Base-by-base conservation (phyloP, 129 eudicot genomes). In the Escallonia herrerae region DNA sequence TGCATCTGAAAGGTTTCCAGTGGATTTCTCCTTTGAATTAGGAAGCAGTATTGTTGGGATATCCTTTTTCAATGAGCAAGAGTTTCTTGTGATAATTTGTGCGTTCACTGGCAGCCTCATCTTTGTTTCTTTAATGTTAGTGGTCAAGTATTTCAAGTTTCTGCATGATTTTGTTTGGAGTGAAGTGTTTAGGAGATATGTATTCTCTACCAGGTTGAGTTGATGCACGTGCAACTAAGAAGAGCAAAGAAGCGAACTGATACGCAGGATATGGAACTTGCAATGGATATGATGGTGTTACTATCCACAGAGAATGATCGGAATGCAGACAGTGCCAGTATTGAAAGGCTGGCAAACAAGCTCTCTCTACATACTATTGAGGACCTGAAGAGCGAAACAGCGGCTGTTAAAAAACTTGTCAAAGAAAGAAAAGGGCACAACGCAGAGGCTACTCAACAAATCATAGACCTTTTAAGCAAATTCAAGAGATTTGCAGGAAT, bases 201-300 rank as follows among this genome's bases (percentile, higher is more conserved):
- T 58, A 6, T 10, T 58, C 14, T 42, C 15, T 69, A 62, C n/a
- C 75, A 87, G 96, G 71, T 85, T 39, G 91, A 87, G 74, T 72
- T 85, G 56, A 75, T 82, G 76, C 53, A 83, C 3, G 55, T 47
- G 62, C 95, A 91, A 79, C 74, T 91, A 2, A 85, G 62, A 52
- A 69, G 87, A 65, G 88, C 91, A 2, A 87, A 81, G 58, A 66
- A 48, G 40, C 72, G 85, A 63, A 75, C 77, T 3, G 91, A 91
- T 62, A 85, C 82, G 10, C 96, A 85, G 64, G 96, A 91, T 63
- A 87, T 91, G 89, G 96, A 91, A 58, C 86, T 87, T 2, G 67
- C 89, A 2, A 83, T 80, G 82, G 95, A 91, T 59, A 69, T 91
- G 83, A 87, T 84, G 91, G 77, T 80, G 39, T 83, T 72, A 5